Evolutionary conservation across 306 rosid genomes (phyloP), one percentile per base, ranked within the genome.

Genomic region (Vigna mungo): DNA sequence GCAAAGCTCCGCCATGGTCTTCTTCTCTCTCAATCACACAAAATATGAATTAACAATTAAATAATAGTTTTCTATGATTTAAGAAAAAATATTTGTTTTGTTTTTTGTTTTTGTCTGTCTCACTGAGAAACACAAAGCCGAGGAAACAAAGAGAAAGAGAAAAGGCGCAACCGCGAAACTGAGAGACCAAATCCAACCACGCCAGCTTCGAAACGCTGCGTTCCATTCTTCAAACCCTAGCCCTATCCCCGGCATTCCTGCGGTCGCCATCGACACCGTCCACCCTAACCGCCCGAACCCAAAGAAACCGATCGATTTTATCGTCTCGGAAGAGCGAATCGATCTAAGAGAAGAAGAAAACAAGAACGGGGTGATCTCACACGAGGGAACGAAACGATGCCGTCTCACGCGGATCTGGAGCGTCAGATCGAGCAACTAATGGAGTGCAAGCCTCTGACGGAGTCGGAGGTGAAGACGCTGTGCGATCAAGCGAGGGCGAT

Each of bases 401-500:
- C 88, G 72, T 86, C 90, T 61, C 86, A 86, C 32, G 83, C 88
- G 86, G 92, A 88, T 88, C 90, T 88, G 82, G 88, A 88, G 79
- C 88, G 87, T 61, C 90, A 88, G 86, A 88, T 88, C 76, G 90
- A 84, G 77, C 92, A 86, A 48, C 83, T 88, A 67, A 86, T 88
- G 90, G 87, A 82, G 68, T 88, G 92, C 73, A 88, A 92, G 84
- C 85, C 88, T 55, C 71, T 88, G 27, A 0, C 86, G 9, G 90
- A 86, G 77, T 47, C 84, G 62, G 92, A 88, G 84, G 90, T 88
- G 77, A 88, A 86, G 77, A 77, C 56, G 7, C 81, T 88, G 18
- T 88, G 92, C 83, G 88, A 88, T 77, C 90, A 86, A 70, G 92
- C 96, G 8, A 84, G 94, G 74, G 93, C 96, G 83, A 82, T 94